phyloP scores from a whole-genome alignment of 192 early-diverging fungal species.

The Coemansia aciculifera region DNA sequence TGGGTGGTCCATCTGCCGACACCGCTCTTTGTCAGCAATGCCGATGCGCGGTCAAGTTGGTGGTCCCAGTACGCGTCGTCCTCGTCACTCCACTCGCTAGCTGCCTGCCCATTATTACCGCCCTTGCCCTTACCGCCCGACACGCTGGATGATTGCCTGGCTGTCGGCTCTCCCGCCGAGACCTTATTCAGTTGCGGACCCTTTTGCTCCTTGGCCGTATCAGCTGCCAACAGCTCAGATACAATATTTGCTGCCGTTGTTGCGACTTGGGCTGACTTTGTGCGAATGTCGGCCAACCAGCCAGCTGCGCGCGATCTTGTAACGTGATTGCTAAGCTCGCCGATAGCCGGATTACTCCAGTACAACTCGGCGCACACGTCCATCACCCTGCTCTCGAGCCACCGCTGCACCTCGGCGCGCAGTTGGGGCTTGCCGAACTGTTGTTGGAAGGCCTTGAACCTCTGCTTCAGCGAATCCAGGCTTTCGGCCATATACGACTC shows the following conservation, averaged over 20 bases:
- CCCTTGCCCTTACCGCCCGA: constrained; percentile 5
- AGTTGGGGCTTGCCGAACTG: constrained; percentile 94
- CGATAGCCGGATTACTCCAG: constrained; percentile 79
- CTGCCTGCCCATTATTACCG: background rate
- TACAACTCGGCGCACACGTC: constrained; percentile 92
- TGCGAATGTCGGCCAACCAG: constrained; percentile 38
- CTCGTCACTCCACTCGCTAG: constrained; percentile 42
- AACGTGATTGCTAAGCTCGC: constrained; percentile 65
- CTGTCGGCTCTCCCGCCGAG: background rate
- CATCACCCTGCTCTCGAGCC: constrained; percentile 87
- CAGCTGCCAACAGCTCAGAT: constrained; percentile 37
- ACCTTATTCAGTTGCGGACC: constrained; percentile 31
- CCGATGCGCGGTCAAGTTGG: constrained; percentile 78
- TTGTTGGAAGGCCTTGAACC: constrained; percentile 90
- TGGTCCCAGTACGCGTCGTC: constrained; percentile 75
- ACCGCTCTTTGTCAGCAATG: constrained; percentile 90
- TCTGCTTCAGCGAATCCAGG: constrained; percentile 89
- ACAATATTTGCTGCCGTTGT: constrained; percentile 31
- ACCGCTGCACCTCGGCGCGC: constrained; percentile 82
- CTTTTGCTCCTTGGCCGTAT: constrained; percentile 50
- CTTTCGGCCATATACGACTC: constrained; percentile 96
- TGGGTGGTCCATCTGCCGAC: constrained; percentile 91
- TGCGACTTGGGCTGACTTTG: constrained; percentile 30
- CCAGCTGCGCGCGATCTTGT: constrained; percentile 52
- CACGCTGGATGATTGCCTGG: background rate